Base-by-base conservation (phyloP, 106 monocot species). In the Acanthochlamys bracteata region DNA sequence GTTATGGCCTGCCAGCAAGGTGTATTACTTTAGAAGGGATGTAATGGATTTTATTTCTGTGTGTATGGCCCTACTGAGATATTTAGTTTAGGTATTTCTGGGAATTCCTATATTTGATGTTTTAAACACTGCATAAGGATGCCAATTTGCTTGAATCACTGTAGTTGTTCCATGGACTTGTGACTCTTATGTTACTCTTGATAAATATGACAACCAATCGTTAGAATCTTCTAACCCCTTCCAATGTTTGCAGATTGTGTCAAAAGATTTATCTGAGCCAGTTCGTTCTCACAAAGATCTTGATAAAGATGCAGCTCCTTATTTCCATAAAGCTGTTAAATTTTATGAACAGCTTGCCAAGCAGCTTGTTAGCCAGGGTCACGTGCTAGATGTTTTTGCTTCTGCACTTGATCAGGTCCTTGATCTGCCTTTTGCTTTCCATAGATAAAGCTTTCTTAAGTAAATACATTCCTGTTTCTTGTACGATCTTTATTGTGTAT, bases 261-360 rank as follows among this genome's bases (percentile, higher is more conserved):
- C 92, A 54, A 92, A 91, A 72, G 98, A 98, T 75, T 63, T 98
- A 51, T 92, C 98, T 11, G 92, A 98, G 61, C 98, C 91, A 26
- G 83, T 89, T 12, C 88, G 98, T 39, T 98, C 98, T 13, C 98
- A 98, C 61, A 98, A 98, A 75, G 98, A 98, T 81, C 83, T 98
- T 57, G 98, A 83, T 65, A 98, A 98, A 74, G 98, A 98, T 76
- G 92, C 92, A 55, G 81, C 81, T 63, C 85, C 88, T 24, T 76
- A 98, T 82, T 98, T 92, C 51, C 85, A 88, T 70, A 98, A 98
- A 63, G 92, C 98, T 24, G 85, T 98, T 10, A 98, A 92, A 71
- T 85, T 98, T 80, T 98, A 92, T 78, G 98, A 98, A 21, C 72
- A 47, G 51, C 79, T 98, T 47, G 85, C 98, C 25, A 98, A 92